phyloP scores from a whole-genome alignment of 805 yeast genomes.

The Saccharomycopsis sp. region DNA sequence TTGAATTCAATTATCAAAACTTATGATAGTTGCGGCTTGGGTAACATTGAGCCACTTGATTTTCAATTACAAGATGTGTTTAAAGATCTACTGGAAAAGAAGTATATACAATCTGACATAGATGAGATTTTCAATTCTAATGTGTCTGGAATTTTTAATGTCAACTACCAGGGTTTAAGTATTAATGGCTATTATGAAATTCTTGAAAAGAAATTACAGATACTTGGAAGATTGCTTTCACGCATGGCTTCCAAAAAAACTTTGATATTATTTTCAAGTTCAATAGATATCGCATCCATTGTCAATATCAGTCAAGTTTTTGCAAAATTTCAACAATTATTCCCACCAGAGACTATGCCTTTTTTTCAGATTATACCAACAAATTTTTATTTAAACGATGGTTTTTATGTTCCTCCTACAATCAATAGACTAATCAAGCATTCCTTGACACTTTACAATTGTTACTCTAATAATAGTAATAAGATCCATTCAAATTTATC shows the following conservation, averaged over 20 bases:
- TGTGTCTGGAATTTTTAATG: constrained; percentile 11
- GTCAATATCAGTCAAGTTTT: constrained; percentile 42
- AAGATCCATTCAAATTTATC: constrained; percentile 34
- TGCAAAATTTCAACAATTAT: constrained; percentile 37
- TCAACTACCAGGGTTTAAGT: constrained; percentile 4
- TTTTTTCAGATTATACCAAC: constrained; percentile 36
- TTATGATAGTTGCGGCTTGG: constrained; percentile 45
- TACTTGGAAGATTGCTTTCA: constrained; percentile 11
- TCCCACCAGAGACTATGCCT: constrained; percentile 27
- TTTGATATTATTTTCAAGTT: constrained; percentile 44
- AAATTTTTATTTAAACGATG: constrained; percentile 33
- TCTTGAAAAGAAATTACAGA: constrained; percentile 19
- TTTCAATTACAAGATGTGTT: neutral
- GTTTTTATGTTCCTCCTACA: constrained; percentile 30
- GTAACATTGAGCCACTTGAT: constrained; percentile 23
- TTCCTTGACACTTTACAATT: constrained; percentile 51
- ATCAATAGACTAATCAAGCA: constrained; percentile 34
- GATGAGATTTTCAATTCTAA: constrained; percentile 1
- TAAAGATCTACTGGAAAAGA: neutral
- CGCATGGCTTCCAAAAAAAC: constrained; percentile 36
- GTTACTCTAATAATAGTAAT: constrained; percentile 36
- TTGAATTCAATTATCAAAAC: constrained; percentile 35
- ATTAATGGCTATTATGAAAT: constrained; percentile 27
- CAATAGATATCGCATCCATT: constrained; percentile 38
- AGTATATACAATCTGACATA: neutral